Base-by-base conservation (phyloP, 352 stramenopile genomes). In the Phytophthora multivora region DNA sequence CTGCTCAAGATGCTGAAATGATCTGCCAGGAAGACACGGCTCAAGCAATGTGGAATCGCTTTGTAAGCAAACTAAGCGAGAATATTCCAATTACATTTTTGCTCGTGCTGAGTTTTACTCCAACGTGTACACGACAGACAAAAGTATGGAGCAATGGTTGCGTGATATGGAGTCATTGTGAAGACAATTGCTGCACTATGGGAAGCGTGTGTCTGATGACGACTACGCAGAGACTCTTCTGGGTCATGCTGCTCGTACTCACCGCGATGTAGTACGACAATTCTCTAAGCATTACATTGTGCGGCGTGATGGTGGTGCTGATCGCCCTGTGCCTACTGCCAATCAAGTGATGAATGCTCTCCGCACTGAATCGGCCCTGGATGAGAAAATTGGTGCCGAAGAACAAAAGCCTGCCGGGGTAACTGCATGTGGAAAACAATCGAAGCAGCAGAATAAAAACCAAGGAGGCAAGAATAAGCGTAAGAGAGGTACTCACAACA, bases 41-140 rank as follows among this genome's bases (percentile, higher is more conserved):
- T n/a, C 10, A 48, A 1, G 30, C 47, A 10, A 58, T 47, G 39
- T 52, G 47, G 56, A 46, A 58, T 18, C 19, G 26, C 5, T 35
- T 58, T 38, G 46, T 46, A 52, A 50, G 15, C 56, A 65, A 19
- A 65, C 57, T 2, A 59, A 65, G 30, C 30, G 21, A 3, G 57
- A 59, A 28, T 65, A 65, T 26, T 58, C 30, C 2, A 59, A 65
- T 36, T 59, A 53, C 41, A 55, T 63, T 21, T 50, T 56, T 7
- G 21, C n/a, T 13, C 31, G 40, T 28, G 15, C 30, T 19, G 39
- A 64, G 19, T 64, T 58, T 15, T 64, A 64, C 30, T 57, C 30
- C 4, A 51, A 57, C 16, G 21, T 49, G 1, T 59, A 43, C 26
- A 50, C 49, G 8, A 42, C 18, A 2, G 33, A 45, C 7, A 60